Base-by-base conservation (phyloP, 768 basidiomycete species). In the Mycena indigotica region DNA sequence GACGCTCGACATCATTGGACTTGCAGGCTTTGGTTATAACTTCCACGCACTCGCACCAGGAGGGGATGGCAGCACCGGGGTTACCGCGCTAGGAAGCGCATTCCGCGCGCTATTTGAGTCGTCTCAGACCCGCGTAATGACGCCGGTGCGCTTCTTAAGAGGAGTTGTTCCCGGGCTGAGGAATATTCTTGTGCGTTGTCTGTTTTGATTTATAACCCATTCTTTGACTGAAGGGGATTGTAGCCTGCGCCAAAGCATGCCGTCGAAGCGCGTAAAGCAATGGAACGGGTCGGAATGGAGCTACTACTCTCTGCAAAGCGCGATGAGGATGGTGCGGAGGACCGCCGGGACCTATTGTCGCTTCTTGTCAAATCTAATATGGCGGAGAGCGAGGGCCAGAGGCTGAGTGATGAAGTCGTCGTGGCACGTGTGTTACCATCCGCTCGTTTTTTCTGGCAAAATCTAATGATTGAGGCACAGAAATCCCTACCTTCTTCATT, bases 331-430 rank as follows among this genome's bases (percentile, higher is more conserved):
- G 46, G 21, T 28, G 46, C 10, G 46, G 46, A 48, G 46, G 19
- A 48, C 8, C 39, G 44, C 1, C 72, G 77, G 5, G 82, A 83
- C 64, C 55, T 83, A 8, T 64, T 83, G 17, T 77, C 74, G 4
- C 61, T 80, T 10, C 69, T 83, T 12, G 69, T 82, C 55, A 73
- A 70, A 52, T 80, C 80, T 4, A 84, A 83, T 64, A 72, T 81
- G 73, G 76, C 77, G 65, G 60, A 17, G 71, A 72, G 56, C 70
- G 84, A 2, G 70, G 77, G 2, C 70, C 72, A 3, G 80, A 83
- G 65, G 64, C 76, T n/a, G 15, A 45, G 30, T 5, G 60, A 61
- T 19, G 48, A n/a, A 1, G 60, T 48, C 1, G 40, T 61, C 15
- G 19, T 55, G 4, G 46, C 55, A 10, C 60, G 59, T 61, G 21